phyloP scores from a whole-genome alignment of 495 filamentous ascomycete species.

The Cercophora sp. region DNA sequence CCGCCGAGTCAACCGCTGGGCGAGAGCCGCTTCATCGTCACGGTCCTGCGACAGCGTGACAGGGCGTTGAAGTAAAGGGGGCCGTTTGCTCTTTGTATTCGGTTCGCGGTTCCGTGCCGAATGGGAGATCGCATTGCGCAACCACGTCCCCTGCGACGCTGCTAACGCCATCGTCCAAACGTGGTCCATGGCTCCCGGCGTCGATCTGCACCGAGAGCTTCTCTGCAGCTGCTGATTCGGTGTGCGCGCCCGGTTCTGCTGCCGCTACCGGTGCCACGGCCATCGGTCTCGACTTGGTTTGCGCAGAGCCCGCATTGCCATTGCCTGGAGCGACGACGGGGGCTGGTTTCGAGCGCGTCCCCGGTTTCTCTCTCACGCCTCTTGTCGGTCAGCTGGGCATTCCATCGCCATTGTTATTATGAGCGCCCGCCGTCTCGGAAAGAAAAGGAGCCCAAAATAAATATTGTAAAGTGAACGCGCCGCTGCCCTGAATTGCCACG shows the following conservation, averaged over 20 bases:
- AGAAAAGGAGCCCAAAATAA: constrained; percentile 4
- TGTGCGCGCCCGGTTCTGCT: background rate
- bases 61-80: too few species aligned
- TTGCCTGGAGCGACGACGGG: too few species aligned
- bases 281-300: too few species aligned
- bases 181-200: constrained; percentile 2
- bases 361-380: too few species aligned
- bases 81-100: background rate
- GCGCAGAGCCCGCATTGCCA: too few species aligned
- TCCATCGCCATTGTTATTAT: constrained; percentile 4
- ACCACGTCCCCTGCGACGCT: background rate
- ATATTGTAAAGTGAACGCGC: background rate
- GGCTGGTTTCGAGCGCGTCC: too few species aligned
- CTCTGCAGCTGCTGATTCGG: constrained; percentile 13
- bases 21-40: constrained; percentile 3
- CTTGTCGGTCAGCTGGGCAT: background rate
- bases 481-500: constrained; percentile 6
- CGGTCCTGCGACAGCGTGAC: too few species aligned
- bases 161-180: constrained; percentile 2
- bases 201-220: constrained; percentile 9
- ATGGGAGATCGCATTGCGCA: constrained; percentile 6
- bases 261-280: background rate
- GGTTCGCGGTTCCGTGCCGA: constrained; percentile 6
- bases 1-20: too few species aligned
- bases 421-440: background rate